A percentile compares a stretch with the other conserved stretches of the same genome.
These are phyloP conservation scores for Botryotinia narcissicola DNA, from an alignment of 2,329 filamentous ascomycete species.

Conservation along the genomic window DNA sequence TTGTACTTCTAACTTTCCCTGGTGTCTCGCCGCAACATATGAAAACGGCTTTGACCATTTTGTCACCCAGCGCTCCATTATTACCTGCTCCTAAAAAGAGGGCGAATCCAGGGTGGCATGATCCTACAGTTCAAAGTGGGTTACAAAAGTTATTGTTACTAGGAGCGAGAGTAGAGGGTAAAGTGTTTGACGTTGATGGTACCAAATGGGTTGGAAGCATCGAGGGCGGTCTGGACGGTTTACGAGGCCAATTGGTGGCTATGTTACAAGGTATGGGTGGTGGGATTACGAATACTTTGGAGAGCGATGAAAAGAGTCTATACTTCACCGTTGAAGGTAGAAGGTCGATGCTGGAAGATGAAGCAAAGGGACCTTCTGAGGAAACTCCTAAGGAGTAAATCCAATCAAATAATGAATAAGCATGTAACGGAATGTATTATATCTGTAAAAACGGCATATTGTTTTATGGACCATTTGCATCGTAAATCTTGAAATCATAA, in stretches of 20 bases:
- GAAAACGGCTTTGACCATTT: conserved; percentile 73
- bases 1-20: conserved; percentile 79
- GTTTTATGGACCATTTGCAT: conserved; percentile 19
- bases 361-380: conserved; percentile 40
- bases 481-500: conserved; percentile 24
- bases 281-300: conserved; percentile 72
- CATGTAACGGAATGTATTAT: conserved; percentile 31
- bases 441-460: conserved; percentile 28
- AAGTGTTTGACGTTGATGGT: conserved; percentile 40
- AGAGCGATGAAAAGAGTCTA: conserved; percentile 75
- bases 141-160: conserved; percentile 84
- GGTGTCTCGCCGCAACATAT: conserved; percentile 80
- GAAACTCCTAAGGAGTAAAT: conserved; percentile 23
- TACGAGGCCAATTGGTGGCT: conserved; percentile 76
- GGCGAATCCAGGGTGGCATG: conserved; percentile 77
- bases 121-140: conserved; percentile 73
- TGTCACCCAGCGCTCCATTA: conserved; percentile 66
- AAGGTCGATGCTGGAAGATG: conserved; percentile 76
- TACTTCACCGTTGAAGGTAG: conserved; percentile 87
- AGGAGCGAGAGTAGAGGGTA: conserved; percentile 82
- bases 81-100: conserved; percentile 78
- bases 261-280: conserved; percentile 80
- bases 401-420: conserved; percentile 25
- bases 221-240: conserved; percentile 73
- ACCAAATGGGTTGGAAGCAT: conserved; percentile 73